phyloP scores from a whole-genome alignment of 208 protist genomes.

The Blastocrithidia nonstop region DNA sequence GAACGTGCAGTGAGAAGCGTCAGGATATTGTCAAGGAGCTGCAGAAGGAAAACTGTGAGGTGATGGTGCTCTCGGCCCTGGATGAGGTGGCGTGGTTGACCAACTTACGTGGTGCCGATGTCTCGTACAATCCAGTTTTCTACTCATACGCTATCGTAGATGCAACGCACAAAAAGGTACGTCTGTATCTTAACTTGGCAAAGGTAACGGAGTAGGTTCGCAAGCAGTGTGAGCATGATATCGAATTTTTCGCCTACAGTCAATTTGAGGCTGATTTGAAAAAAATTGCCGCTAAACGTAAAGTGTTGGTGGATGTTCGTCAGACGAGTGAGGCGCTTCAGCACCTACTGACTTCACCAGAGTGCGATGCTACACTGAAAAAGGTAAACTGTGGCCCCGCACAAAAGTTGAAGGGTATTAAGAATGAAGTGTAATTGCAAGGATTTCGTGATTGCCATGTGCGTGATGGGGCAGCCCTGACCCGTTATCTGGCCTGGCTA shows the following conservation, averaged over 20 bases:
- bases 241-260: conserved; percentile 63
- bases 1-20: conserved; percentile 37
- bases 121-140: conserved; percentile 87
- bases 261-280: conserved; percentile 33
- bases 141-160: conserved; percentile 70
- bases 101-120: conserved; percentile 79
- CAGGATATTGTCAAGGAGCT: conserved; percentile 22
- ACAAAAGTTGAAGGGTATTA: conserved; percentile 79
- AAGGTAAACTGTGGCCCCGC: conserved; percentile 45
- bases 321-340: conserved; percentile 61
- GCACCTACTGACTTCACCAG: conserved; percentile 17
- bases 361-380: conserved; percentile 6
- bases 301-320: conserved; percentile 45
- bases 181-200: conserved; percentile 11
- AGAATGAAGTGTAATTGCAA: conserved; percentile 84
- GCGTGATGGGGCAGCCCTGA: conserved; percentile 86
- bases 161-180: conserved; percentile 14
- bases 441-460: conserved; percentile 87
- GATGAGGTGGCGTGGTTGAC: conserved; percentile 88
- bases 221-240: conserved; percentile 4
- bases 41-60: conserved; percentile 28
- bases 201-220: conserved; percentile 15
- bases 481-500: conserved; percentile 87
- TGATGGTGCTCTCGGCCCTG: conserved; percentile 73
- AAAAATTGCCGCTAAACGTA: conserved; percentile 13